Percentiles rank a stretch among this genome's conserved stretches.
phyloP scores from a whole-genome alignment of 2,329 filamentous ascomycete species.

The Fusarium sp. region DNA sequence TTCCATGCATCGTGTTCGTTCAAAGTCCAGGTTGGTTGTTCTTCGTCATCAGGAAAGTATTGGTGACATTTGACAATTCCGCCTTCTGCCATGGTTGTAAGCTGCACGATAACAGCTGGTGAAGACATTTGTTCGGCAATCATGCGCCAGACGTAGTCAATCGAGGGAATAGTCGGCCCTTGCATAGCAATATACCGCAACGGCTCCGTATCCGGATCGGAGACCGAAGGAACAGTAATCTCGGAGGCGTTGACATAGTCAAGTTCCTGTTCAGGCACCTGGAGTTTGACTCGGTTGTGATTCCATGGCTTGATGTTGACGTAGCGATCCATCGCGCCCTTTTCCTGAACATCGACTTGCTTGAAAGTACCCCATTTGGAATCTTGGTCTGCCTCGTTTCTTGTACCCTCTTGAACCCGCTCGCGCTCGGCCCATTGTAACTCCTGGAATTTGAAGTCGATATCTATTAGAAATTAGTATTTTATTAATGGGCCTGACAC shows the following conservation, averaged over 20 bases:
- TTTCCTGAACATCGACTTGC: constrained; percentile 48
- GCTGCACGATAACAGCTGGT: constrained; percentile 89
- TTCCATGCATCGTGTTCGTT: constrained; percentile 74
- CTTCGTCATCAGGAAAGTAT: constrained; percentile 78
- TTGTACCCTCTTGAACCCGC: constrained; percentile 56
- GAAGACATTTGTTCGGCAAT: constrained; percentile 79
- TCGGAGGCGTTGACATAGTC: constrained; percentile 89
- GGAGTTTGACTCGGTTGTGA: constrained; percentile 83
- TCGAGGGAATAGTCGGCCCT: constrained; percentile 82
- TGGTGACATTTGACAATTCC: constrained; percentile 85
- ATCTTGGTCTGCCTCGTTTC: constrained; percentile 51
- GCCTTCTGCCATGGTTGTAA: constrained; percentile 87
- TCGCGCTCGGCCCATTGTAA: constrained; percentile 65
- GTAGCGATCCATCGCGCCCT: constrained; percentile 78
- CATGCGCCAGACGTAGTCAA: constrained; percentile 95
- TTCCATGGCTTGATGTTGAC: constrained; percentile 90
- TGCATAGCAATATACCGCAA: constrained; percentile 90
- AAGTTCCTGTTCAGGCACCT: constrained; percentile 77
- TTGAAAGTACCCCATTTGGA: constrained; percentile 53
- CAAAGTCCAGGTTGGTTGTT: constrained; percentile 65
- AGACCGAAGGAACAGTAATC: constrained; percentile 65
- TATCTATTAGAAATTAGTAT: constrained; percentile 53
- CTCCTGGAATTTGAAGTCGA: constrained; percentile 64
- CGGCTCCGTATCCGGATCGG: constrained; percentile 53
- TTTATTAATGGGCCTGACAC: not conserved